Evolutionary conservation across 2,329 filamentous ascomycete genomes (phyloP), one percentile per base, ranked within the genome.

Genomic region (Aspergillus caelatus): DNA sequence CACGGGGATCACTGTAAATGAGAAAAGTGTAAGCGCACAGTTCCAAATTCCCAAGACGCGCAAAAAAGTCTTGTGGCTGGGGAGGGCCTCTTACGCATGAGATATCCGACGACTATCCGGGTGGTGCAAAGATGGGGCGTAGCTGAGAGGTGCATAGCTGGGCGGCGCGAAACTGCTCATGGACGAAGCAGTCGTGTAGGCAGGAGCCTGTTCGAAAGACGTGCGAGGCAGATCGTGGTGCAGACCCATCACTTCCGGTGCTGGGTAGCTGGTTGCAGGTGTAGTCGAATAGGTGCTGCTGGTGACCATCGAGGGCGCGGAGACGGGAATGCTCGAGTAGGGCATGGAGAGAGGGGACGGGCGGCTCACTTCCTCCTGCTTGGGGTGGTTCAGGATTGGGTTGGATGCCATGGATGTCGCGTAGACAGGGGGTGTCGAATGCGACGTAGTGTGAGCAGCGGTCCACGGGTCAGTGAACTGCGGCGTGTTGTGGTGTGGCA

Each of bases 391-490:
- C 71, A 89, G 79, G 71, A 89, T 81, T 70, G 84, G 82, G 69
- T 84, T 86, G 71, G 88, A 83, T 68, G 84, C 84, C 76, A 92
- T 80, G 74, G 89, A 81, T 77, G 89, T 82, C 77, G 83, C 72
- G 74, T 79, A 80, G 48, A 76, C 84, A 74, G 84, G 89, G 86
- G 85, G 94, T 80, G 84, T 83, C 79, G 81, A 88, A 83, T 81
- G 85, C 76, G 80, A 85, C 65, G 75, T 83, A 72, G 77, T 84
- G 75, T 79, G 78, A 68, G 83, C 81, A 84, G 91, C 86, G 55
- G 83, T 84, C 94, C 94, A 97, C 48, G 93, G 93, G 79, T 97
- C 95, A 74, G 91, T 93, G 83, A 97, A 97, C 68, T 95, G 91
- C 68, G 91, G 88, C 46, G 78, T 72, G 48, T 71, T 81, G 75